Percentiles rank a stretch among this genome's conserved stretches.
Evolutionary conservation across 2,329 filamentous ascomycete species (phyloP).

Genomic region (Colletotrichum gloeosporioides): DNA sequence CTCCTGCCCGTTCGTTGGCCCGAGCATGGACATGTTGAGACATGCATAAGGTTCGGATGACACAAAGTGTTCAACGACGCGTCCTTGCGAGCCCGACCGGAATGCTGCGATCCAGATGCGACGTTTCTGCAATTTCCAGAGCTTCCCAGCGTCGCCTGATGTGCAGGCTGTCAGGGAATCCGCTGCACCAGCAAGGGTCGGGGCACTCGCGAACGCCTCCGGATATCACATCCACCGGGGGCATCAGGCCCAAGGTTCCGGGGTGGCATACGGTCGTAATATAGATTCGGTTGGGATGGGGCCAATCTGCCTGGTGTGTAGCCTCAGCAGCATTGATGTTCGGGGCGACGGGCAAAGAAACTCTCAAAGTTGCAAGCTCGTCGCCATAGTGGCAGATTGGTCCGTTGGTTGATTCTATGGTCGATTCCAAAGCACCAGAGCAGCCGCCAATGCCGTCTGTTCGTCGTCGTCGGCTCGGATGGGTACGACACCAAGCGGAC

Average conservation of each 20-base stretch:
- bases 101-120: not conserved
- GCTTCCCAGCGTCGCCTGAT: not conserved
- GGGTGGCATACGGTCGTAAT: not conserved
- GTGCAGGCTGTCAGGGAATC: not conserved
- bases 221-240: not conserved
- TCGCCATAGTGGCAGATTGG: not conserved
- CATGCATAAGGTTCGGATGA: not conserved
- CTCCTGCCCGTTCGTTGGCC: not conserved
- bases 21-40: not conserved
- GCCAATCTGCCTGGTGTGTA: not conserved
- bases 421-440: not conserved
- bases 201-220: not conserved
- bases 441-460: not conserved
- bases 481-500: not conserved
- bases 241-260: not conserved
- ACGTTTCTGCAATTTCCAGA: not conserved
- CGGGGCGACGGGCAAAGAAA: not conserved
- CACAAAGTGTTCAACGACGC: not conserved
- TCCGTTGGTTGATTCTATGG: not conserved
- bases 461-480: not conserved
- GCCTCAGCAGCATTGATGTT: not conserved
- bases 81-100: not conserved
- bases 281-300: not conserved
- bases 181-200: slow-evolving; percentile 15
- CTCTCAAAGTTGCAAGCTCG: not conserved